phyloP scores from a whole-genome alignment of 2,329 filamentous ascomycete species.

The Neonectria sp. region DNA sequence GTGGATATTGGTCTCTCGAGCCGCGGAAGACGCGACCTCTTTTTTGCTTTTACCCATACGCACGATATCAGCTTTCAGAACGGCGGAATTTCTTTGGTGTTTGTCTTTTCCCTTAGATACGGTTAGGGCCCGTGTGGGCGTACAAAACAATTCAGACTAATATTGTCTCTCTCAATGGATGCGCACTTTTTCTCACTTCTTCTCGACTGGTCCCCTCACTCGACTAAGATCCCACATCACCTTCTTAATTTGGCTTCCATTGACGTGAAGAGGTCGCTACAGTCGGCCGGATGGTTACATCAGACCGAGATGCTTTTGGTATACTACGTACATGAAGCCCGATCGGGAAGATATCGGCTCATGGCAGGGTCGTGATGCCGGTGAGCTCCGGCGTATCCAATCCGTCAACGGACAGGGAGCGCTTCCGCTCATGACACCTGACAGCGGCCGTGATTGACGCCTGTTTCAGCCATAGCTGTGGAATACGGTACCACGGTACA shows the following conservation, averaged over 20 bases:
- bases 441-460: background rate
- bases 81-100: slow-evolving; percentile 27
- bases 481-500: background rate
- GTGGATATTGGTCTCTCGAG: slow-evolving; percentile 31
- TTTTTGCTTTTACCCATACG: slow-evolving; percentile 17
- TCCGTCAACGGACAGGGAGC: background rate
- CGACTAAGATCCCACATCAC: background rate
- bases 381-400: background rate
- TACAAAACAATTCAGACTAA: slow-evolving; percentile 10
- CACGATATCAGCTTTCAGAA: slow-evolving; percentile 15
- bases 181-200: background rate
- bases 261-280: background rate
- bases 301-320: background rate
- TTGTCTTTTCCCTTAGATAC: slow-evolving; percentile 22
- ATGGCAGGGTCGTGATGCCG: background rate
- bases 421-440: background rate
- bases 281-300: background rate
- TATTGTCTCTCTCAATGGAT: slow-evolving; percentile 6
- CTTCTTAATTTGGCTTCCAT: background rate
- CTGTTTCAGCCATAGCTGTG: background rate
- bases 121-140: slow-evolving; percentile 13
- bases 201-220: background rate
- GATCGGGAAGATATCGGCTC: background rate
- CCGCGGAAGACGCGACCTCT: slow-evolving; percentile 31
- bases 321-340: background rate